Evolutionary conservation across 1,284 basidiomycete genomes (phyloP).

Genomic region (Trichosporon sp.): DNA sequence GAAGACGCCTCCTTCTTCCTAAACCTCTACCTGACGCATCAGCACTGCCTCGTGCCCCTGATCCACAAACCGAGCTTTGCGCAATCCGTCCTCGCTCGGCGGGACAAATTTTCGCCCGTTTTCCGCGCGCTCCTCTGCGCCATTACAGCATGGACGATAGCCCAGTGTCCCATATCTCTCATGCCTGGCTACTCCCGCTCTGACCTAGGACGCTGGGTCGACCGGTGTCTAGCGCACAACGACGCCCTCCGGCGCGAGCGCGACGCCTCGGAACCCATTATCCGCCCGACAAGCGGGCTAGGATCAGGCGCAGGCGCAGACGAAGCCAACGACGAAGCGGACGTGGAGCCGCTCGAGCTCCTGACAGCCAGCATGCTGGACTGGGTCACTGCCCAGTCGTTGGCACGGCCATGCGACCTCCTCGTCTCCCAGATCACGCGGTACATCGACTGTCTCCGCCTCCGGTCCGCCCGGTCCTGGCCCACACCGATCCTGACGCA

Average conservation of each 20-base stretch:
- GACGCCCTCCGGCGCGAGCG: constrained; percentile 1
- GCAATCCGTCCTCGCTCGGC: constrained; percentile 38
- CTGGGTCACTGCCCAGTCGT: constrained; percentile 36
- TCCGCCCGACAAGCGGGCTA: too few relatives aligned
- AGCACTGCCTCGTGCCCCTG: constrained; percentile 43
- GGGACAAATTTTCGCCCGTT: constrained; percentile 37
- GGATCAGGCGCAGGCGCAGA: too few relatives aligned
- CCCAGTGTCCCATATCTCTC: constrained; percentile 37
- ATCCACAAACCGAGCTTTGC: constrained; percentile 43
- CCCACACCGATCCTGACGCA: constrained; percentile 29
- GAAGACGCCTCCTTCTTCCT: constrained; percentile 41
- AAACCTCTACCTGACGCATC: constrained; percentile 38
- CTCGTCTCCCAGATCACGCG: constrained; percentile 36
- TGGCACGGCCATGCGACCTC: constrained; percentile 28
- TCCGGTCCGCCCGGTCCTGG: constrained; percentile 25
- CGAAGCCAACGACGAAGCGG: background rate
- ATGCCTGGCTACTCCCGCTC: constrained; percentile 25
- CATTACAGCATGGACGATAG: constrained; percentile 42
- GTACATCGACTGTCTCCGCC: constrained; percentile 33
- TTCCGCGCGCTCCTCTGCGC: constrained; percentile 41
- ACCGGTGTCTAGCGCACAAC: constrained; percentile 12
- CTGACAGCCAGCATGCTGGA: constrained; percentile 35
- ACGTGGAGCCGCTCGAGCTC: constrained; percentile 18
- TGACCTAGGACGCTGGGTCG: background rate
- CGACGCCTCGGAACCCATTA: background rate